phyloP scores from a whole-genome alignment of 2,329 filamentous ascomycete genomes.

The Salinomyces thailandicus region DNA sequence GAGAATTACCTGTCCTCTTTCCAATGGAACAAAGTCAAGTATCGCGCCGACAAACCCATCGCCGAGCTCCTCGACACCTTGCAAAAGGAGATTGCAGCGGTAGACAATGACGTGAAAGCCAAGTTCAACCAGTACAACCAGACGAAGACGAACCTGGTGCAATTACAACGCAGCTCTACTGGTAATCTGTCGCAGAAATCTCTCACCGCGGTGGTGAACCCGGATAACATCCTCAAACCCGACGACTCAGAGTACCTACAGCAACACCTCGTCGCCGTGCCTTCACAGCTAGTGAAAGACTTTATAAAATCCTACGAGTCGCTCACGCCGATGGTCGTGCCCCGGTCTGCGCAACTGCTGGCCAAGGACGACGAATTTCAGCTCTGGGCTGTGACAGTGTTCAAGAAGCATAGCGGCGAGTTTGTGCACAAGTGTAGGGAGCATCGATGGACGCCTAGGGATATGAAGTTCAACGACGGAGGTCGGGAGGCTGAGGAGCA shows the following conservation, averaged over 20 bases:
- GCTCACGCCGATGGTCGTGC: constrained; percentile 81
- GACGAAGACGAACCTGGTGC: constrained; percentile 72
- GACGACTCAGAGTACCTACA: constrained; percentile 87
- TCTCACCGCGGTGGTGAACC: constrained; percentile 77
- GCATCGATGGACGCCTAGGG: constrained; percentile 85
- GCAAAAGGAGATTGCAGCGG: constrained; percentile 83
- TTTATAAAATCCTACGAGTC: constrained; percentile 87
- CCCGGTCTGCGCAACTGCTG: constrained; percentile 70
- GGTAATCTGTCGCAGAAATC: constrained; percentile 93
- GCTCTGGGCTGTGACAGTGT: constrained; percentile 78
- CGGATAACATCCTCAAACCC: constrained; percentile 60
- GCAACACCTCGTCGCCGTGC: constrained; percentile 87
- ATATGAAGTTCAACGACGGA: constrained; percentile 87
- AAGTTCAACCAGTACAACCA: constrained; percentile 94
- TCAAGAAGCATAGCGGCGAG: constrained; percentile 81
- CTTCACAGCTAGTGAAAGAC: constrained; percentile 68
- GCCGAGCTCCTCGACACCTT: constrained; percentile 76
- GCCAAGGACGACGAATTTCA: constrained; percentile 83
- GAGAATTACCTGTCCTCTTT: constrained; percentile 86
- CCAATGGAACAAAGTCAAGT: constrained; percentile 96
- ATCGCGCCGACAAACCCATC: constrained; percentile 83
- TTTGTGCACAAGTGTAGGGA: constrained; percentile 89
- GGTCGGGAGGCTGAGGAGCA: constrained; percentile 80
- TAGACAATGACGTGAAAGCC: constrained; percentile 90
- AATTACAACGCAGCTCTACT: constrained; percentile 77